Conservation (phyloP, 148 eudicot genomes). For the Gaultheria prostrata region DNA sequence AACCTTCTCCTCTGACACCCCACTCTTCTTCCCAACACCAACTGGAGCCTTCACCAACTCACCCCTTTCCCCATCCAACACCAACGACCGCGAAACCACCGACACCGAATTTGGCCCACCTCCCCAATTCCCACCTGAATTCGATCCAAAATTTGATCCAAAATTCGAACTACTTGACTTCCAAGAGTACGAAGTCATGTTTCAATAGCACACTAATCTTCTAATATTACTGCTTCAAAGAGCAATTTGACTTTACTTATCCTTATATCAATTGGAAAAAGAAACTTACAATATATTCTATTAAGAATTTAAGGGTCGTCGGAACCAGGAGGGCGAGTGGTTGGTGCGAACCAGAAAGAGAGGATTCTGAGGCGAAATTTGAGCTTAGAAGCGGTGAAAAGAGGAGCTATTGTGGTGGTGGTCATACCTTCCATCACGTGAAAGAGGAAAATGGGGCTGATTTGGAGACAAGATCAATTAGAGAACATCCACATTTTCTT, state of each 20-base stretch:
- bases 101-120: conserved; percentile 18
- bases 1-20: conserved; percentile 32
- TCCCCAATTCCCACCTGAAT: conserved; percentile 20
- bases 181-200: conserved; percentile 23
- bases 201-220: conserved; percentile 3
- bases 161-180: conserved; percentile 5
- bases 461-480: conserved; percentile 16
- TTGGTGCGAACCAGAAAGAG: conserved; percentile 53
- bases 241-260: background rate
- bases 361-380: conserved; percentile 34
- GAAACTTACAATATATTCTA: background rate
- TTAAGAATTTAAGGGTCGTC: conserved; percentile 21
- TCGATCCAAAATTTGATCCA: conserved; percentile 14
- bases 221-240: background rate
- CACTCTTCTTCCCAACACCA: conserved; percentile 28
- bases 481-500: conserved; percentile 46
- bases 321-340: conserved; percentile 55
- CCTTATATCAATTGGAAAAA: background rate
- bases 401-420: conserved; percentile 18
- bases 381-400: conserved; percentile 16
- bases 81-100: conserved; percentile 22
- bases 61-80: conserved; percentile 36
- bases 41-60: conserved; percentile 38
- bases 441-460: conserved; percentile 9
- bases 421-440: conserved; percentile 26